Evolutionary conservation across 1,139 yeast species (phyloP).

Genomic region (Barnettozyma hawaiiensis): DNA sequence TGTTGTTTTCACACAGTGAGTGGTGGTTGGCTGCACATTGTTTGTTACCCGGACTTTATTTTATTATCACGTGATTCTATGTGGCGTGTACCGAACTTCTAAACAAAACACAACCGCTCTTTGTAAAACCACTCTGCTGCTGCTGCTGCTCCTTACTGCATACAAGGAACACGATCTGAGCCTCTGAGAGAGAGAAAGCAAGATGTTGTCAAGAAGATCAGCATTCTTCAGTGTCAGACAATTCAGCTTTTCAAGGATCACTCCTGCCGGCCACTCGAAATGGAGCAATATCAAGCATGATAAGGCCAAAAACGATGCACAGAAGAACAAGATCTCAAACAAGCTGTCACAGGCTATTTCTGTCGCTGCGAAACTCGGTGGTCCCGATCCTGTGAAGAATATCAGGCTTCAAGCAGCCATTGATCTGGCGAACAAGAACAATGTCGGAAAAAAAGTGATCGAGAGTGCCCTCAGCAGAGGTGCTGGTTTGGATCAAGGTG

Average conservation of each 20-base stretch:
- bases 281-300: slow-evolving; percentile 96
- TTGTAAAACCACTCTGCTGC: too few species aligned
- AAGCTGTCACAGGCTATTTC: slow-evolving; percentile 69
- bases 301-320: slow-evolving; percentile 88
- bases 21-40: neutral
- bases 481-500: slow-evolving; percentile 47
- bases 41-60: neutral
- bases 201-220: slow-evolving; percentile 2
- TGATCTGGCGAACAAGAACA: slow-evolving; percentile 72
- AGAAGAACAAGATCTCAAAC: slow-evolving; percentile 63
- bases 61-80: neutral
- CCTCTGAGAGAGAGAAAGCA: too few species aligned
- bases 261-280: slow-evolving; percentile 67
- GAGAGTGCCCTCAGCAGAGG: slow-evolving; percentile 87
- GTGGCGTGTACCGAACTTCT: neutral
- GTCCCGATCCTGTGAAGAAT: slow-evolving; percentile 55
- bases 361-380: slow-evolving; percentile 64
- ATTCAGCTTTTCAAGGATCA: slow-evolving; percentile 8
- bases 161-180: neutral
- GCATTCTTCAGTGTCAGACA: neutral
- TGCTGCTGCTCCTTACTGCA: too few species aligned
- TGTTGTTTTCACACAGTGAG: too few species aligned
- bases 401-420: slow-evolving; percentile 68
- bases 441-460: slow-evolving; percentile 78
- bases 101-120: too few species aligned